A percentile compares a stretch with the other conserved stretches of the same genome.
phyloP scores from a whole-genome alignment of 2,329 filamentous ascomycete species.

The Calcarisporium arbuscula region DNA sequence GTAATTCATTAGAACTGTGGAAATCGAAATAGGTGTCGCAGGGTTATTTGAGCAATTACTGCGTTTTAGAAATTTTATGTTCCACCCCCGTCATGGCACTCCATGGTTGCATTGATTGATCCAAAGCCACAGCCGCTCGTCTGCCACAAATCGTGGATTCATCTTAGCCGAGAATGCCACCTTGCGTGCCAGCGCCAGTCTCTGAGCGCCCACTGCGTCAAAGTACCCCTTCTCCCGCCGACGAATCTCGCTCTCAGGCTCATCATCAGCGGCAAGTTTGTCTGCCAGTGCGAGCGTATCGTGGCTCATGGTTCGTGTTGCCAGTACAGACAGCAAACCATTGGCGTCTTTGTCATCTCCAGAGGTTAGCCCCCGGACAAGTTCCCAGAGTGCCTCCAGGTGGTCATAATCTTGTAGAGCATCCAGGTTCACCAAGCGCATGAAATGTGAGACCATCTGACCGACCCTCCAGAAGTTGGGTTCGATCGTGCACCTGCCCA shows the following conservation, averaged over 20 bases:
- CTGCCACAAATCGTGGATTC: constrained; percentile 13
- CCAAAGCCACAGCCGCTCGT: constrained; percentile 13
- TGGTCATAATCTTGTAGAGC: constrained; percentile 12
- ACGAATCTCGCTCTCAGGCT: constrained; percentile 10
- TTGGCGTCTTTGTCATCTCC: constrained; percentile 9
- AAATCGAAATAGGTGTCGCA: too few relatives aligned
- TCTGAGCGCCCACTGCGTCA: constrained; percentile 9
- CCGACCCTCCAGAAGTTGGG: constrained; percentile 8
- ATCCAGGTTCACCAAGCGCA: constrained; percentile 11
- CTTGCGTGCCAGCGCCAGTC: constrained; percentile 10
- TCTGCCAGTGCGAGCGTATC: constrained; percentile 9
- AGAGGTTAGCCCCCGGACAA: constrained; percentile 6
- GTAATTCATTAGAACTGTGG: too few relatives aligned
- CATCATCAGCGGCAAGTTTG: constrained; percentile 11
- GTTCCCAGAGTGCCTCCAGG: constrained; percentile 10
- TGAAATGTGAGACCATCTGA: constrained; percentile 11
- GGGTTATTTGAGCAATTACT: too few relatives aligned
- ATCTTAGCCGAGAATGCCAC: constrained; percentile 10
- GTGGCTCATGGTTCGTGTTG: constrained; percentile 7
- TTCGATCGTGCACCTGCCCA: constrained; percentile 6
- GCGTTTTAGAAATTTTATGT: too few relatives aligned
- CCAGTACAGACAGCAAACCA: constrained; percentile 9
- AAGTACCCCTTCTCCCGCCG: constrained; percentile 12
- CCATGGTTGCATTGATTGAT: too few relatives aligned
- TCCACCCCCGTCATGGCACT: constrained; percentile 20